Evolutionary conservation across 129 eudicot genomes (phyloP), one percentile per base, ranked within the genome.

Genomic region (Gnaphalium uliginosum): DNA sequence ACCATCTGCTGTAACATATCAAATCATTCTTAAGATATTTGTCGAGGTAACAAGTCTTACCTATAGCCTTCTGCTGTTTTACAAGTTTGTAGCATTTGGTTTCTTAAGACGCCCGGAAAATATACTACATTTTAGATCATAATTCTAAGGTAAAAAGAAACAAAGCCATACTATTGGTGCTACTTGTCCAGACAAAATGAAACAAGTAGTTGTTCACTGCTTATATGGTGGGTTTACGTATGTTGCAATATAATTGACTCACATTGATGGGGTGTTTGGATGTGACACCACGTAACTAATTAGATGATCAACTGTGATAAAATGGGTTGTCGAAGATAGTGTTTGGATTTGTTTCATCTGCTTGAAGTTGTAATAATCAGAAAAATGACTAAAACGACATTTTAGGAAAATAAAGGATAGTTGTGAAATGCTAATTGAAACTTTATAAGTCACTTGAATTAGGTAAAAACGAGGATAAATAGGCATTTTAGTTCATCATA

Each of bases 1-100:
- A 77, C 98, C 98, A 60, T 94, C 98, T 59, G 97, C 97, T 60
- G 69, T 90, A 24, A 89, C 98, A 24, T 94, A 90, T 84, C 98
- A 94, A 74, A 89, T 94, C 70, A 91, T 94, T 73, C 93, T 94
- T 41, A 94, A 94, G 67, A 90, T 80, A 73, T 94, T 88, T 82
- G 98, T 89, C 4, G 91, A 90, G 97, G 98, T 89, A 85, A 76
- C 39, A 29, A 8, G 14, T 35, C 1, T 64, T 59, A 26, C 54
- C 61, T 63, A 27, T 22, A 2, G 1, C 56, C 50, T 14, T 26
- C 37, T 46, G 26, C 22, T 32, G 25, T 14, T 76, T 41, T 39
- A 24, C 21, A 73, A 46, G 71, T 27, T 74, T 64, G 53, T 64
- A 63, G 33, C 5, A 65, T 32, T 62, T 21, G 61, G 25, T 41